phyloP scores from a whole-genome alignment of 306 rosid genomes.

The Malus sylvestris region DNA sequence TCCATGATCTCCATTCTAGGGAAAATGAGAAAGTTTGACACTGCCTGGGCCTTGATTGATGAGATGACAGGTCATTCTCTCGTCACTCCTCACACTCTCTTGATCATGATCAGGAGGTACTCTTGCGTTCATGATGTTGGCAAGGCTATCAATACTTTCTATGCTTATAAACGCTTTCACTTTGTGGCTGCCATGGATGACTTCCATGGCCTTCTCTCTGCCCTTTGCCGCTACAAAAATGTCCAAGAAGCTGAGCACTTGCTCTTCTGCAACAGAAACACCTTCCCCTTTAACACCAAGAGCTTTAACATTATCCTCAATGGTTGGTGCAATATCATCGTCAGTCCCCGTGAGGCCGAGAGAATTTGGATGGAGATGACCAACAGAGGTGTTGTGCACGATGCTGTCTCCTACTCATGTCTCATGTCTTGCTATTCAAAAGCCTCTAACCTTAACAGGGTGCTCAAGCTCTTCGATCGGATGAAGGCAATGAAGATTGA shows the following conservation, averaged over 20 bases:
- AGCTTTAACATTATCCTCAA: constrained; percentile 84
- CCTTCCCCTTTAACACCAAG: constrained; percentile 56
- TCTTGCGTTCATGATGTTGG: constrained; percentile 73
- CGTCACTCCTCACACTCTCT: constrained; percentile 64
- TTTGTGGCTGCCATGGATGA: constrained; percentile 52
- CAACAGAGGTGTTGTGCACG: constrained; percentile 52
- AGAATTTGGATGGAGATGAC: constrained; percentile 82
- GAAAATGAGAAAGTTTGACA: constrained; percentile 80
- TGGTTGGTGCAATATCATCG: constrained; percentile 82
- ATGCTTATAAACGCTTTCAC: constrained; percentile 50
- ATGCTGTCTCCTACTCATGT: constrained; percentile 68
- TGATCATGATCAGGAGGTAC: constrained; percentile 73
- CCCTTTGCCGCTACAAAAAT: constrained; percentile 82
- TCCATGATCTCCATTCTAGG: constrained; percentile 76
- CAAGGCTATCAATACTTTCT: constrained; percentile 65
- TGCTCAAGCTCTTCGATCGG: constrained; percentile 49
- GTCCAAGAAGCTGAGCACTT: constrained; percentile 75
- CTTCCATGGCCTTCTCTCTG: constrained; percentile 77
- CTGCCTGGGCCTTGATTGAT: constrained; percentile 75
- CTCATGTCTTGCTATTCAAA: constrained; percentile 80
- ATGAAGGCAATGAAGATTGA: constrained; percentile 49
- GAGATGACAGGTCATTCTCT: constrained; percentile 68
- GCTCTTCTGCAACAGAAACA: constrained; percentile 49
- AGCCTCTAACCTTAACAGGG: constrained; percentile 51
- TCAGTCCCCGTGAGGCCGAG: constrained; percentile 51